Conservation (phyloP, 1,284 basidiomycete species). For the Volvariella volvacea region DNA sequence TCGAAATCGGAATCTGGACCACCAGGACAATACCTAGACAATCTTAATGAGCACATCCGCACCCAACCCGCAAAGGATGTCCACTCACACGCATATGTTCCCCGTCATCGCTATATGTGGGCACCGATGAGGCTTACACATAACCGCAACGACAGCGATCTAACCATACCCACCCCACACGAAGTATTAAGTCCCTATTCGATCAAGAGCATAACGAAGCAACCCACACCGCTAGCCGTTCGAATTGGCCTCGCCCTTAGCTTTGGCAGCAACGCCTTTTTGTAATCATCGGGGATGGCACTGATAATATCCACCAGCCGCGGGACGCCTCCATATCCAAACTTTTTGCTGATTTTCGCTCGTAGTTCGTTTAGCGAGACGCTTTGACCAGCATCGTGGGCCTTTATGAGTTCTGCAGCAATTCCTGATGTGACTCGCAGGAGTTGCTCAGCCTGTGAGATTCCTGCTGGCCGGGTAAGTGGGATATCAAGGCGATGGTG, state of each 20-base stretch:
- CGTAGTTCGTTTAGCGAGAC: conserved; percentile 90
- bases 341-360: conserved; percentile 85
- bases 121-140: conserved; percentile 99
- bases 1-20: conserved; percentile 99
- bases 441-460: conserved; percentile 86
- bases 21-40: conserved; percentile 89
- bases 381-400: conserved; percentile 70
- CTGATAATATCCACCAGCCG: conserved; percentile 97
- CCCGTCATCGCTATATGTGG: conserved; percentile 99
- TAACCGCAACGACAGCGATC: conserved; percentile 99
- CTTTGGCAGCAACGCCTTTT: conserved; percentile 86
- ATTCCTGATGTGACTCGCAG: conserved; percentile 93
- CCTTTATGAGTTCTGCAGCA: conserved; percentile 88
- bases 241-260: conserved; percentile 92
- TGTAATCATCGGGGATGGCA: conserved; percentile 96
- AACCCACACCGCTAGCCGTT: conserved; percentile 89
- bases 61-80: conserved; percentile 1
- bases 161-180: conserved; percentile 21
- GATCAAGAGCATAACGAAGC: conserved; percentile 8
- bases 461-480: conserved; percentile 35
- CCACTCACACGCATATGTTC: conserved; percentile 93
- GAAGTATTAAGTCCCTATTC: too few relatives aligned
- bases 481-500: not conserved
- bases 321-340: conserved; percentile 82
- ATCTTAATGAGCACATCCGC: not conserved